Percentiles rank a stretch among this genome's conserved stretches.
These are phyloP conservation scores for Phytophthora boehmeriae DNA, from an alignment of 352 stramenopile genomes.

Conservation along the genomic window DNA sequence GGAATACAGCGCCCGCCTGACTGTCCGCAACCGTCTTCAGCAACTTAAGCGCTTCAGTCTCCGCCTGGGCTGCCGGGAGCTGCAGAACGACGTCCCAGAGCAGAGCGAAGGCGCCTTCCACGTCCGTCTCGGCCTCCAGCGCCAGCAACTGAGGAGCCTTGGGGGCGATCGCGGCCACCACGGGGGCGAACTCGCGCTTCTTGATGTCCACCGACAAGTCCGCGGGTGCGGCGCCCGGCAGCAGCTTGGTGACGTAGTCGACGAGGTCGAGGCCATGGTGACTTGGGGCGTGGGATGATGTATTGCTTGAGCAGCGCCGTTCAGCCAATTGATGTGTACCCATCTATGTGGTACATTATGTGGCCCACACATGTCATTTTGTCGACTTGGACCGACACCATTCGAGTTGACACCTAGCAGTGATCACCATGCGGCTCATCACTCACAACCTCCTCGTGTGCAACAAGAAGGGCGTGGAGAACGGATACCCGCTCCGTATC, in stretches of 20 bases:
- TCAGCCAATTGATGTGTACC: not conserved
- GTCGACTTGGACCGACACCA: too few relatives aligned
- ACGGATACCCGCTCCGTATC: slow-evolving; percentile 92
- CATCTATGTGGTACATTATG: not conserved
- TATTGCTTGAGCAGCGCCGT: not conserved
- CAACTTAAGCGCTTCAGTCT: slow-evolving; percentile 48
- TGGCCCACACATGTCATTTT: not conserved
- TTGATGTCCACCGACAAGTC: slow-evolving; percentile 68
- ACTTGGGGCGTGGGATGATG: not conserved
- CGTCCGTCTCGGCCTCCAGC: slow-evolving; percentile 77
- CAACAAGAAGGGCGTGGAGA: slow-evolving; percentile 93
- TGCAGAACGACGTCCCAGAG: slow-evolving; percentile 62
- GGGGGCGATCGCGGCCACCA: slow-evolving; percentile 52
- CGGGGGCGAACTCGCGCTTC: slow-evolving; percentile 58
- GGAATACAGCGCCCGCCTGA: slow-evolving; percentile 68
- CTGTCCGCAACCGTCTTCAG: slow-evolving; percentile 48
- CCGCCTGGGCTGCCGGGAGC: slow-evolving; percentile 35
- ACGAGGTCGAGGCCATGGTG: slow-evolving; percentile 60
- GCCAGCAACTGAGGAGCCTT: slow-evolving; percentile 66
- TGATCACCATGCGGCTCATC: slow-evolving; percentile 84
- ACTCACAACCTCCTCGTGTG: slow-evolving; percentile 95
- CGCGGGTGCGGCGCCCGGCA: slow-evolving; percentile 44
- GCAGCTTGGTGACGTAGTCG: slow-evolving; percentile 81
- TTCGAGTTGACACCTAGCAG: too few relatives aligned
- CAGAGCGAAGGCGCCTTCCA: slow-evolving; percentile 75